Evolutionary conservation across 2,329 filamentous ascomycete species (phyloP).

Genomic region (Phialemoniopsis sp.): DNA sequence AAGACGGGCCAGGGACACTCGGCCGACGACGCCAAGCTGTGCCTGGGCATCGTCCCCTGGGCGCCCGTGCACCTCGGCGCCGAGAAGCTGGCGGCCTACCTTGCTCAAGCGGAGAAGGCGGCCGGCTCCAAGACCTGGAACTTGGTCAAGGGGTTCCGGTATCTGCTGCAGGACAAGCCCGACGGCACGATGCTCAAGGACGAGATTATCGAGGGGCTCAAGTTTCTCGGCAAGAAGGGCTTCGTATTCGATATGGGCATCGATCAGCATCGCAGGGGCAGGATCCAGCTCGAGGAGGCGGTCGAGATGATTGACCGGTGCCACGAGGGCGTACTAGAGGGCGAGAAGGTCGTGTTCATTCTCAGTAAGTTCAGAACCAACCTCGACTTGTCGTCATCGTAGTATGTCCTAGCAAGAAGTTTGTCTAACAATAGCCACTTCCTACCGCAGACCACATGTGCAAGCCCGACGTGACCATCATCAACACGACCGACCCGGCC

Average conservation of each 20-base stretch:
- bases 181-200: constrained; percentile 58
- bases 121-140: constrained; percentile 62
- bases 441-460: constrained; percentile 70
- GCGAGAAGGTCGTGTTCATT: constrained; percentile 61
- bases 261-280: constrained; percentile 73
- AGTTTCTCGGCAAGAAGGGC: constrained; percentile 58
- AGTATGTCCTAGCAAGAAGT: not conserved
- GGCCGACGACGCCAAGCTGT: constrained; percentile 44
- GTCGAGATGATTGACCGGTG: constrained; percentile 66
- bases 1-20: constrained; percentile 54
- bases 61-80: constrained; percentile 71
- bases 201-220: constrained; percentile 62
- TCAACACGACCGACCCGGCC: constrained; percentile 51
- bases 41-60: constrained; percentile 76
- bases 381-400: not conserved
- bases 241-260: constrained; percentile 80
- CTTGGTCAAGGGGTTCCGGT: constrained; percentile 75
- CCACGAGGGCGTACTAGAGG: constrained; percentile 55
- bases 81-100: constrained; percentile 58
- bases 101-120: constrained; percentile 53
- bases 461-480: constrained; percentile 73
- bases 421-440: not conserved
- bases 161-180: constrained; percentile 75
- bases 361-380: constrained; percentile 54
- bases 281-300: constrained; percentile 68